Evolutionary conservation across 352 stramenopile genomes (phyloP).

Genomic region (Pythium apleroticum): DNA sequence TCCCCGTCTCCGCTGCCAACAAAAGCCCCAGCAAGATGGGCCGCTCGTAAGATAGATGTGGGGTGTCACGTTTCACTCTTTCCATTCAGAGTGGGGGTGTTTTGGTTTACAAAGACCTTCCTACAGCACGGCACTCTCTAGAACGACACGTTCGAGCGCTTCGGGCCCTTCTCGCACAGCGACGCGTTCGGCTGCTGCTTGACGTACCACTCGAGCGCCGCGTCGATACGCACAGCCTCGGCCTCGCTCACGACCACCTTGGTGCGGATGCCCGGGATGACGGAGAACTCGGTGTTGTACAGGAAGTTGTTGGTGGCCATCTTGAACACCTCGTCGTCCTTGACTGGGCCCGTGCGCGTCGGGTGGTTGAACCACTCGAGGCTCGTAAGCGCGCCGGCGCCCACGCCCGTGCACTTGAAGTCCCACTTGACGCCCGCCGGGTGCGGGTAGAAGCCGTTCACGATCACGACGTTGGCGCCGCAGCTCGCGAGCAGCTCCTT

Average conservation of each 20-base stretch:
- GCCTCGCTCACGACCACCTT: conserved; percentile 42
- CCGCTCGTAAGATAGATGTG: background rate
- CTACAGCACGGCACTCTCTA: conserved; percentile 2
- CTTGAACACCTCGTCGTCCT: conserved; percentile 59
- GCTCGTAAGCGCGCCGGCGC: conserved; percentile 38
- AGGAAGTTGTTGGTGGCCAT: conserved; percentile 58
- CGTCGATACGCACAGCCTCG: conserved; percentile 52
- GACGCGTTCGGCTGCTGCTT: conserved; percentile 20
- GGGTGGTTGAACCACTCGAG: conserved; percentile 63
- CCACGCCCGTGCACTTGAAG: conserved; percentile 52
- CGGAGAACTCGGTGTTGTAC: conserved; percentile 51
- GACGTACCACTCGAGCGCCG: conserved; percentile 47
- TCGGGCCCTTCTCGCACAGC: conserved; percentile 27
- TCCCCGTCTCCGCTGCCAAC: conserved; percentile 1
- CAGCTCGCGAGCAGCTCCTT: conserved; percentile 52
- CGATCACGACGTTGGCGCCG: conserved; percentile 39
- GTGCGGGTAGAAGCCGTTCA: conserved; percentile 72
- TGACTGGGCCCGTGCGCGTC: conserved; percentile 42
- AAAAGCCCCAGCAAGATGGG: background rate
- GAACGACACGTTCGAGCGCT: conserved; percentile 26
- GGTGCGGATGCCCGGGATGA: conserved; percentile 35
- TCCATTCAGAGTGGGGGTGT: conserved; percentile 6
- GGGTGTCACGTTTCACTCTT: background rate
- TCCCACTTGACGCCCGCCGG: conserved; percentile 65
- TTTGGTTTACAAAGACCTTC: background rate